Evolutionary conservation across 352 stramenopile species (phyloP).

Genomic region (Phytophthora fragariae): DNA sequence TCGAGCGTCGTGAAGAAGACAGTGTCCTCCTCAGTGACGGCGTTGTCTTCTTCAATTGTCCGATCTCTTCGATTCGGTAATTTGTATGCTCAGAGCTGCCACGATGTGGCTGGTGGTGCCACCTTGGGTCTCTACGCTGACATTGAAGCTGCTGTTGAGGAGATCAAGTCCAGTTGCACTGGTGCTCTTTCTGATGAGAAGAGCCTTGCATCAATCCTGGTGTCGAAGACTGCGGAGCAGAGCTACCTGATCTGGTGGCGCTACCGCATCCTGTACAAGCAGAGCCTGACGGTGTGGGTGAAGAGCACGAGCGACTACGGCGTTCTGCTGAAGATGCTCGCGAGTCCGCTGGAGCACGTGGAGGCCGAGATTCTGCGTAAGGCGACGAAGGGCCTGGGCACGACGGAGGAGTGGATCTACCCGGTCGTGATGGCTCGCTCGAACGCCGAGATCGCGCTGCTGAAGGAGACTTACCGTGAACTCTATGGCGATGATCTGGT

Average conservation of each 20-base stretch:
- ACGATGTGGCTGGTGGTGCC: constrained; percentile 2
- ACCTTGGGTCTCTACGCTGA: constrained; percentile 33
- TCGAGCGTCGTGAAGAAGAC: background rate
- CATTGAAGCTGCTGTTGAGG: constrained; percentile 50
- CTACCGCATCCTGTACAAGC: constrained; percentile 58
- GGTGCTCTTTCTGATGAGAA: constrained; percentile 20
- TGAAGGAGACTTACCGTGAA: constrained; percentile 75
- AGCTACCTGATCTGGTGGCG: constrained; percentile 39
- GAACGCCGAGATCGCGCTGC: constrained; percentile 66
- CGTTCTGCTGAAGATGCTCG: constrained; percentile 58
- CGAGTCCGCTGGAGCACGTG: constrained; percentile 55
- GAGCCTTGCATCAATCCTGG: constrained; percentile 24
- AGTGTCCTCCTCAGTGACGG: constrained; percentile 1
- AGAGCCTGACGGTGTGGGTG: constrained; percentile 63
- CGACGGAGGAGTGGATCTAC: constrained; percentile 64
- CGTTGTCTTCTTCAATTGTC: background rate
- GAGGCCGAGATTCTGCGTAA: constrained; percentile 65
- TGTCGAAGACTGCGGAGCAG: constrained; percentile 31
- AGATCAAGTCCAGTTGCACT: constrained; percentile 41
- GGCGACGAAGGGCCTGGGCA: constrained; percentile 41
- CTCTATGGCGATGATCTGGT: constrained; percentile 58
- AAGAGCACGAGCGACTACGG: constrained; percentile 64
- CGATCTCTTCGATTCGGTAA: constrained; percentile 11
- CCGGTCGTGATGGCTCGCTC: constrained; percentile 59
- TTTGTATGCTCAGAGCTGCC: constrained; percentile 11